Evolutionary conservation across 176 grass and related monocot species (phyloP).

Genomic region (Zoysia japonica): DNA sequence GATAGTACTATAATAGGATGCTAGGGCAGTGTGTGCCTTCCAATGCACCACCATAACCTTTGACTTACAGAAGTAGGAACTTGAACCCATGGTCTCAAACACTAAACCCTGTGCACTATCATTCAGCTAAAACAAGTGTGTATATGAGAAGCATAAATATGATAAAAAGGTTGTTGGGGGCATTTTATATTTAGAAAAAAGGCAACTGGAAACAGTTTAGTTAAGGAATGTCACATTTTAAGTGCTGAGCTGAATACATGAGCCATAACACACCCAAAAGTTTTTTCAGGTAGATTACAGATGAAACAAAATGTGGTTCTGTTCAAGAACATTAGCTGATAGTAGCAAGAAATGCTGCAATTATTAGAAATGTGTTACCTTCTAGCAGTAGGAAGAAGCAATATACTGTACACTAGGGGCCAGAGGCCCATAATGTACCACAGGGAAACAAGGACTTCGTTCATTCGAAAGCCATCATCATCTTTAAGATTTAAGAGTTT

Average conservation of each 20-base stretch:
- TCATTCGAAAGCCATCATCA: slow-evolving; percentile 91
- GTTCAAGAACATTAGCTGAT: not conserved
- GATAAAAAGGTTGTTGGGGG: not conserved
- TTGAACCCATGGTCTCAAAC: not conserved
- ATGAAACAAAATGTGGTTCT: not conserved
- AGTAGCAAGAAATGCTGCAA: not conserved
- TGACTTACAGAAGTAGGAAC: not conserved
- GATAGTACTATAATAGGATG: not conserved
- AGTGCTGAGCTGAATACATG: not conserved
- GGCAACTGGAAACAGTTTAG: not conserved
- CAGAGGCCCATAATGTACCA: slow-evolving; percentile 95
- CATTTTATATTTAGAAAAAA: not conserved
- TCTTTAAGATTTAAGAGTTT: slow-evolving; percentile 75
- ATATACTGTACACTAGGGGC: slow-evolving; percentile 86
- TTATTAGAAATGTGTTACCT: slow-evolving; percentile 44
- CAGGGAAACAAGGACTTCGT: slow-evolving; percentile 72
- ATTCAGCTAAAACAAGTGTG: not conserved
- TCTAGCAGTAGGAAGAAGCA: slow-evolving; percentile 73
- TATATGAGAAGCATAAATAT: not conserved
- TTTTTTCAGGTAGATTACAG: not conserved
- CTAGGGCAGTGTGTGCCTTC: not conserved
- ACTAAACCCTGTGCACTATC: not conserved
- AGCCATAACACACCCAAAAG: not conserved
- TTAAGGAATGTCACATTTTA: not conserved
- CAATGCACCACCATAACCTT: not conserved